Evolutionary conservation across 805 yeast species (phyloP).

Genomic region (Suhomyces sp.): DNA sequence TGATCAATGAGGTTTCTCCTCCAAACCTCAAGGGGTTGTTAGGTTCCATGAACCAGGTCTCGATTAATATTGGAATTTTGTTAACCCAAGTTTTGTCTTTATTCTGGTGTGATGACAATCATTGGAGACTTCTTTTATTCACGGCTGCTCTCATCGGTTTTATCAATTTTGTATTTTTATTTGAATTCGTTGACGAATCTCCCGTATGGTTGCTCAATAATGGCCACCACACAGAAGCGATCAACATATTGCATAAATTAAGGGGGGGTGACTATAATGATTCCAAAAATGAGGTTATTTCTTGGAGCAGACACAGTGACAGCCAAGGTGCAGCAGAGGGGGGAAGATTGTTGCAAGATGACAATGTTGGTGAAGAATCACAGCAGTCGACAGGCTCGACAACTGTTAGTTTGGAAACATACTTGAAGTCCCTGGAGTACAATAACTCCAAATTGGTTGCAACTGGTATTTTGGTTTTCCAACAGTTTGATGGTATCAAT

Average conservation of each 20-base stretch:
- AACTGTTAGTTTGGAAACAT: constrained; percentile 35
- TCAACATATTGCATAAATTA: constrained; percentile 32
- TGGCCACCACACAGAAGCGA: constrained; percentile 45
- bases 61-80: constrained; percentile 82
- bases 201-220: constrained; percentile 76
- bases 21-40: constrained; percentile 64
- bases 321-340: constrained; percentile 15
- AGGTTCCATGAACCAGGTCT: constrained; percentile 88
- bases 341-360: constrained; percentile 16
- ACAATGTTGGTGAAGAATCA: constrained; percentile 1
- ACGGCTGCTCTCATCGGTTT: constrained; percentile 58
- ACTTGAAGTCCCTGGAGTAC: constrained; percentile 52
- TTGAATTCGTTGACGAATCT: constrained; percentile 59
- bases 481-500: constrained; percentile 92
- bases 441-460: constrained; percentile 62
- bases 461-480: constrained; percentile 72
- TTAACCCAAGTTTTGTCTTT: constrained; percentile 76
- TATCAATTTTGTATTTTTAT: constrained; percentile 42
- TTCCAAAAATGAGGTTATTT: constrained; percentile 36
- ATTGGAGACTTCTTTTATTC: constrained; percentile 75
- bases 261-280: constrained; percentile 40
- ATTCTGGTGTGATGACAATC: constrained; percentile 56
- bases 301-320: constrained; percentile 25
- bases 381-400: constrained; percentile 1
- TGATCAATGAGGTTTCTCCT: constrained; percentile 80